These are phyloP conservation scores for Plantago coronopus DNA, from an alignment of 305 asterid genomes.

Conservation along the genomic window DNA sequence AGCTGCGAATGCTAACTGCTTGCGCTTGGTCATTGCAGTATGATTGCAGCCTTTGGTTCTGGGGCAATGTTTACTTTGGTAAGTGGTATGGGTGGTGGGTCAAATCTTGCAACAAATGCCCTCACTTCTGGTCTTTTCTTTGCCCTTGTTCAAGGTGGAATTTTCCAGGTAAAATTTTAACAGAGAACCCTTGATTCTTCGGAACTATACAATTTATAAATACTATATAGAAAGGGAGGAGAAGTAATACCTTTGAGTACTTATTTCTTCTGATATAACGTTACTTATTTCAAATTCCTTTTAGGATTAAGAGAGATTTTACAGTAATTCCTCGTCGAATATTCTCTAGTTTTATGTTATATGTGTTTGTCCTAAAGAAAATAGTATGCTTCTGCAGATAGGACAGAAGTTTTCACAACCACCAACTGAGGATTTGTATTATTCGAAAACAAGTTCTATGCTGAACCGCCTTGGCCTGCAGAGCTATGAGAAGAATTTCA, in stretches of 20 bases:
- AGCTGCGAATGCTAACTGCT: slow-evolving; percentile 13
- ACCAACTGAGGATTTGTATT: slow-evolving; percentile 65
- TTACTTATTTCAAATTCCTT: too few relatives aligned
- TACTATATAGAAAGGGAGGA: too few relatives aligned
- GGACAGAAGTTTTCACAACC: slow-evolving; percentile 80
- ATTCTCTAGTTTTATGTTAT: not conserved
- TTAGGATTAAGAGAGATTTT: too few relatives aligned
- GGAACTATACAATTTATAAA: not conserved
- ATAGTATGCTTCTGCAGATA: slow-evolving; percentile 43
- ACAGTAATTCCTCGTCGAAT: too few relatives aligned
- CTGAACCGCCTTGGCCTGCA: slow-evolving; percentile 71
- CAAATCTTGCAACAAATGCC: slow-evolving; percentile 66
- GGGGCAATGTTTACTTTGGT: slow-evolving; percentile 85
- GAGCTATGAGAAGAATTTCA: slow-evolving; percentile 86
- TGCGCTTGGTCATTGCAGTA: slow-evolving; percentile 46
- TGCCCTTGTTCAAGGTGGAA: slow-evolving; percentile 90
- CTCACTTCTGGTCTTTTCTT: slow-evolving; percentile 75
- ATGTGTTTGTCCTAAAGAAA: slow-evolving; percentile 10
- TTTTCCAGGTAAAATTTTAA: slow-evolving; percentile 61
- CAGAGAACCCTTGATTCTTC: not conserved
- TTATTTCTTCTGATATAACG: too few relatives aligned
- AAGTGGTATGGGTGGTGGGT: slow-evolving; percentile 61
- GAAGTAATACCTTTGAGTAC: too few relatives aligned
- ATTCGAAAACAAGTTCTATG: slow-evolving; percentile 57
- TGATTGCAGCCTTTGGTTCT: slow-evolving; percentile 96